Base-by-base conservation (phyloP, 257 asterid species). In the Gynochthodes officinalis region DNA sequence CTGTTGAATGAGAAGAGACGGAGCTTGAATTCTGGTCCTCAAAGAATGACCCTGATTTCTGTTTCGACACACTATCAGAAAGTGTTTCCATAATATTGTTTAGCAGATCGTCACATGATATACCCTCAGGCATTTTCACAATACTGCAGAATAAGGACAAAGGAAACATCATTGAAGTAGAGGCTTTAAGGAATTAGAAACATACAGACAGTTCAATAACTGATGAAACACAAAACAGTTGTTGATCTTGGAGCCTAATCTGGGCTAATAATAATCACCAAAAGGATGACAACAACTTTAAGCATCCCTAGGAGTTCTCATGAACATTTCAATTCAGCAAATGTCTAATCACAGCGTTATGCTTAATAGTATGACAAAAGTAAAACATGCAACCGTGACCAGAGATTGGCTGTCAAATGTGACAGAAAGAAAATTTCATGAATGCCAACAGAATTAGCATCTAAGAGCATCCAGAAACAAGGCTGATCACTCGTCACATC, bases 51-150 rank as follows among this genome's bases (percentile, higher is more conserved):
- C 60, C 85, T 1, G 83, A 54, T 72, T 78, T 88, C 87, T 85
- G 88, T 82, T 79, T 87, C 0, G 95, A 81, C 44, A 82, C 81
- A 37, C 82, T 76, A 53, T 89, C 97, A 11, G 82, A 75, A 48
- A 92, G 76, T 23, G 88, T 77, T 16, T 86, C 96, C 93, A 66
- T 80, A 78, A 92, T 76, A 82, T 90, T 86, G 78, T 75, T 73
- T 78, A 87, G 70, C 33, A 93, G 90, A 64, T 84, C 76, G 78
- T 93, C 96, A 7, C 92, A 76, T 64, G 89, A 80, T 40, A 83
- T 88, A 64, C 88, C 96, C 82, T 92, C 95, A 16, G 97, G 87
- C 96, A 92, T 88, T 74, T 75, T 82, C 73, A 80, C 52, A 33
- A 39, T 28, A 42, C 73, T 71, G 44, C 50, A 75, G 61, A 64